Evolutionary conservation across 1,139 yeast species (phyloP).

Genomic region (Hemisphaericaspora xylanilytica): DNA sequence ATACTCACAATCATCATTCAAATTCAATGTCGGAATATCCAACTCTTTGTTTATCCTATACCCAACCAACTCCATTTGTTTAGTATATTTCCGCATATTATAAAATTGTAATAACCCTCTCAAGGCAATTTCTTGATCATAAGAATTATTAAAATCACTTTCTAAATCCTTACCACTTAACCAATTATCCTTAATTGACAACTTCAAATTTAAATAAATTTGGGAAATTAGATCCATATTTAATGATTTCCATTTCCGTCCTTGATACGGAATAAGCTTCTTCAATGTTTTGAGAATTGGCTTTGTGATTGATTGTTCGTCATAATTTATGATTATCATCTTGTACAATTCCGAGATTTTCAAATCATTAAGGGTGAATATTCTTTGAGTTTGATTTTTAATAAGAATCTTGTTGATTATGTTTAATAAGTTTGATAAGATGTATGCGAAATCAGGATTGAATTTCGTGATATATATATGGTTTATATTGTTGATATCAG

Average conservation of each 20-base stretch:
- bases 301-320: slow-evolving; percentile 60
- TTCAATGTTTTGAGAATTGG: slow-evolving; percentile 75
- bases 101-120: slow-evolving; percentile 79
- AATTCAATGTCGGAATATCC: slow-evolving; percentile 22
- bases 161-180: slow-evolving; percentile 80
- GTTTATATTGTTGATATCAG: slow-evolving; percentile 29
- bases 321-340: slow-evolving; percentile 46
- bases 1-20: slow-evolving; percentile 15
- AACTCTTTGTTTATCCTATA: slow-evolving; percentile 35
- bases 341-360: slow-evolving; percentile 54
- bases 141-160: slow-evolving; percentile 71
- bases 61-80: slow-evolving; percentile 54
- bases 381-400: slow-evolving; percentile 50
- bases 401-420: slow-evolving; percentile 45
- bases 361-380: slow-evolving; percentile 52
- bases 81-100: slow-evolving; percentile 58
- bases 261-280: slow-evolving; percentile 84
- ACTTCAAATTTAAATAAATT: slow-evolving; percentile 72
- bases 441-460: slow-evolving; percentile 45
- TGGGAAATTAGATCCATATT: slow-evolving; percentile 93
- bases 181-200: slow-evolving; percentile 84
- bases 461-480: slow-evolving; percentile 30
- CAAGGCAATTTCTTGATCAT: slow-evolving; percentile 83
- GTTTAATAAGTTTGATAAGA: slow-evolving; percentile 44
- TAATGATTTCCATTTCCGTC: slow-evolving; percentile 88